These are phyloP conservation scores for Polygonum aviculare DNA, from an alignment of 148 eudicot genomes.

Conservation along the genomic window DNA sequence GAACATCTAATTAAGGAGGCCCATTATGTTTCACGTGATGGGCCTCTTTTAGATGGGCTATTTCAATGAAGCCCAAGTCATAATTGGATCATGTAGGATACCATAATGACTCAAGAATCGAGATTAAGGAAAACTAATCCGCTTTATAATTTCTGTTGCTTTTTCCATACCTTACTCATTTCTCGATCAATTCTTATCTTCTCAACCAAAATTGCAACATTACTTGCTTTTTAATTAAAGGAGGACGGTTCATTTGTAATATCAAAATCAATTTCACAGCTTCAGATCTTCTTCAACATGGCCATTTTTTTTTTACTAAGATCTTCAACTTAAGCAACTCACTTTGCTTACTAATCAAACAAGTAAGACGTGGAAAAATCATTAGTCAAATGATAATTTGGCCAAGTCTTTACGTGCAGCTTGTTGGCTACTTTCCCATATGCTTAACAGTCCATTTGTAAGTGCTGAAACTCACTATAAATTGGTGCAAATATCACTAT, in stretches of 20 bases:
- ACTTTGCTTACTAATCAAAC: constrained; percentile 15
- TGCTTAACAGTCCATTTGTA: background rate
- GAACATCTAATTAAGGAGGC: background rate
- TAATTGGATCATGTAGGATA: too few species aligned
- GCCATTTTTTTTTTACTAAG: background rate
- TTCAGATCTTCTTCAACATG: background rate
- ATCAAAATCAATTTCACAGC: background rate
- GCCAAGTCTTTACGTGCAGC: background rate
- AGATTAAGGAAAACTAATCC: too few species aligned
- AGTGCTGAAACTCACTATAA: background rate
- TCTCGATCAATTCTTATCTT: too few species aligned
- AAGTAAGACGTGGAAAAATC: constrained; percentile 15
- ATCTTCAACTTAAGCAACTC: constrained; percentile 7
- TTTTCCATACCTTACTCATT: background rate
- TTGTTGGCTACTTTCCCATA: background rate
- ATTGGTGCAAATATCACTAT: background rate
- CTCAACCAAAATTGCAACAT: background rate
- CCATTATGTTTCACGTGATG: background rate
- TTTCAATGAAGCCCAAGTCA: background rate
- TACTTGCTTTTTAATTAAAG: background rate
- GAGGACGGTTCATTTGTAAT: background rate
- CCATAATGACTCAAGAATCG: too few species aligned
- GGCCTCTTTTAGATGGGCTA: background rate
- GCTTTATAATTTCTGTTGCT: too few species aligned
- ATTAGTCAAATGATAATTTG: constrained; percentile 2